phyloP scores from a whole-genome alignment of 2,329 filamentous ascomycete genomes.

The Dichotomopilus funicola region DNA sequence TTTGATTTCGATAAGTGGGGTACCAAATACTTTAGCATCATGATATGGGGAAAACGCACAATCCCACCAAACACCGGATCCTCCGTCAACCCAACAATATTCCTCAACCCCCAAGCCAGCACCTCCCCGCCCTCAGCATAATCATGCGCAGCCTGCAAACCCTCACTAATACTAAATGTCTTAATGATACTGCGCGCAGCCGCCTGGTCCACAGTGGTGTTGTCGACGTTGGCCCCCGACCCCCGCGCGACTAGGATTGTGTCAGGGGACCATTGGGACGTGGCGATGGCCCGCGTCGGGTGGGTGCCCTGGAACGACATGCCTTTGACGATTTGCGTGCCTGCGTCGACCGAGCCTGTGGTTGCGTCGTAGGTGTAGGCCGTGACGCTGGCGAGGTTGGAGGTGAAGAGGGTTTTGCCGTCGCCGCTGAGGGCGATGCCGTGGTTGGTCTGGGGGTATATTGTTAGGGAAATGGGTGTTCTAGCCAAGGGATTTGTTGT shows the following conservation, averaged over 20 bases:
- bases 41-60: background rate
- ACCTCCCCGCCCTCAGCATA: conserved; percentile 18
- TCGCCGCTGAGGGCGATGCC: conserved; percentile 28
- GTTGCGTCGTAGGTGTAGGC: conserved; percentile 45
- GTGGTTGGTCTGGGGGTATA: conserved; percentile 24
- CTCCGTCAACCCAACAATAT: conserved; percentile 56
- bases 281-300: conserved; percentile 46
- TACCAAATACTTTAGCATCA: too few species aligned
- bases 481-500: background rate
- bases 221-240: conserved; percentile 46
- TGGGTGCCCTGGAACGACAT: conserved; percentile 43
- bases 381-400: conserved; percentile 39
- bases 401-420: conserved; percentile 30
- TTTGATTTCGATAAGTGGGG: background rate
- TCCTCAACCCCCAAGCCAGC: conserved; percentile 40
- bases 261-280: conserved; percentile 39
- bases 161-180: conserved; percentile 45
- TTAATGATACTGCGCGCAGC: conserved; percentile 48
- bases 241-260: conserved; percentile 48
- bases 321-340: conserved; percentile 39
- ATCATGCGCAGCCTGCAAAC: conserved; percentile 19
- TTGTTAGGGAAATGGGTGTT: background rate
- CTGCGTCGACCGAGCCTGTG: conserved; percentile 34
- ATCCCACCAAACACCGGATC: conserved; percentile 32
- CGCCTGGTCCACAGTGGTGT: conserved; percentile 34